Conservation (phyloP, 1,139 yeast genomes). For the Scheffersomyces illinoinensis region DNA sequence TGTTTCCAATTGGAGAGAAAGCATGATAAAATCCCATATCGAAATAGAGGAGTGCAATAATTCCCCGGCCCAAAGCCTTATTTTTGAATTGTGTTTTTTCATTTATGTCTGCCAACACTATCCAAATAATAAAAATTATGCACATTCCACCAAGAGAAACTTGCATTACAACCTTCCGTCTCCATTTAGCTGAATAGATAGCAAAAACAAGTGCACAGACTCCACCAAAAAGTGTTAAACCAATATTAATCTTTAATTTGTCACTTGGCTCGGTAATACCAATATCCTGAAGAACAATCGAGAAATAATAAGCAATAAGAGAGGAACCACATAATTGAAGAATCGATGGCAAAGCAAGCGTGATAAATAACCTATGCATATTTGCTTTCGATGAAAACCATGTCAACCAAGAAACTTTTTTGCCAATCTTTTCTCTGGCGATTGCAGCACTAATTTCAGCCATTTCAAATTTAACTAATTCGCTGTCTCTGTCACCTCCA, state of each 20-base stretch:
- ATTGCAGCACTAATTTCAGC: constrained; percentile 4
- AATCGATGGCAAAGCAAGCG: constrained; percentile 9
- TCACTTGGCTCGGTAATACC: constrained; percentile 12
- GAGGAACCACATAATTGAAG: constrained; percentile 14
- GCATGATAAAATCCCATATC: constrained; percentile 31
- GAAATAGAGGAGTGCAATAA: constrained; percentile 37
- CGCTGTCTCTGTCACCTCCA: constrained; percentile 2
- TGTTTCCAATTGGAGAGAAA: constrained; percentile 20
- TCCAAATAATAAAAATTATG: constrained; percentile 31
- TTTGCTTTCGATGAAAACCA: constrained; percentile 5
- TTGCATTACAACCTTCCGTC: constrained; percentile 10
- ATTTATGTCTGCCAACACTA: constrained; percentile 28
- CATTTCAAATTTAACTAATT: constrained; percentile 3
- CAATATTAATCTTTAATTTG: constrained; percentile 9
- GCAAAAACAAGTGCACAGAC: constrained; percentile 22
- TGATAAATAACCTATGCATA: constrained; percentile 8
- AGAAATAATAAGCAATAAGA: constrained; percentile 15
- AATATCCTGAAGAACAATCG: constrained; percentile 12
- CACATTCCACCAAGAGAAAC: constrained; percentile 19
- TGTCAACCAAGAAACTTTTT: not conserved
- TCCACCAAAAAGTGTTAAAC: constrained; percentile 8
- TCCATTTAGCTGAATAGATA: constrained; percentile 2
- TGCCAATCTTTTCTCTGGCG: not conserved
- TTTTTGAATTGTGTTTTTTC: constrained; percentile 20
- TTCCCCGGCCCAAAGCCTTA: constrained; percentile 27